Percentiles rank a stretch among this genome's conserved stretches.
phyloP scores from a whole-genome alignment of 1,284 basidiomycete genomes.

The Exobasidium rhododendri region DNA sequence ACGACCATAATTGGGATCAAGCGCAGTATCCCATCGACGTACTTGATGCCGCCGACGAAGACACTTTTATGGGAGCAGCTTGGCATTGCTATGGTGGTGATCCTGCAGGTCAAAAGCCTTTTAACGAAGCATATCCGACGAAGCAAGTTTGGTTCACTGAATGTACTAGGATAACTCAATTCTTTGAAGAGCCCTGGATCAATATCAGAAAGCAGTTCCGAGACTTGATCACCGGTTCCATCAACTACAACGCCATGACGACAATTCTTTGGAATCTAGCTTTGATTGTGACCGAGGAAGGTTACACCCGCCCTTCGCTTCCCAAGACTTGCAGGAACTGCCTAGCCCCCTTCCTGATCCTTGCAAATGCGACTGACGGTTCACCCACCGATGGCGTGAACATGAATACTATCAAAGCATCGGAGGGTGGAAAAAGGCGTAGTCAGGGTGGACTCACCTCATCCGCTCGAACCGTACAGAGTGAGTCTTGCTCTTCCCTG shows the following conservation, averaged over 20 bases:
- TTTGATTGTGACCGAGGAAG: constrained; percentile 33
- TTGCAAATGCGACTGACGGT: constrained; percentile 10
- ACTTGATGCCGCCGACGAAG: constrained; percentile 13
- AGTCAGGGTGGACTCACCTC: neutral
- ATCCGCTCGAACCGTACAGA: constrained; percentile 18
- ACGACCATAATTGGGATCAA: constrained; percentile 39
- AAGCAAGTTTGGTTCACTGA: constrained; percentile 31
- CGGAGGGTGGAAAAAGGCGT: neutral
- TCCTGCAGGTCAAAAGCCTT: constrained; percentile 20
- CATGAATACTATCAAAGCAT: neutral
- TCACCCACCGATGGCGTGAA: constrained; percentile 18
- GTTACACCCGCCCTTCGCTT: constrained; percentile 34
- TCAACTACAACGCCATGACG: constrained; percentile 22
- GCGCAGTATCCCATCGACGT: constrained; percentile 24
- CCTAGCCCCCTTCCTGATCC: constrained; percentile 29
- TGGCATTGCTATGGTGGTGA: constrained; percentile 41
- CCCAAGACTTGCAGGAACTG: constrained; percentile 35
- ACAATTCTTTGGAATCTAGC: constrained; percentile 36
- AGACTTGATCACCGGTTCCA: constrained; percentile 28
- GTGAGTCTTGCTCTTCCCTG: constrained; percentile 5
- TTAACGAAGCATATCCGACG: constrained; percentile 29
- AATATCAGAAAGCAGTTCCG: constrained; percentile 33
- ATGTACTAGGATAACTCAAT: constrained; percentile 34
- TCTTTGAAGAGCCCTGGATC: constrained; percentile 34
- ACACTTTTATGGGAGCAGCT: constrained; percentile 24